A percentile compares a stretch with the other conserved stretches of the same genome.
phyloP scores from a whole-genome alignment of 1,284 basidiomycete species.

The Salmacisia buchloeana region DNA sequence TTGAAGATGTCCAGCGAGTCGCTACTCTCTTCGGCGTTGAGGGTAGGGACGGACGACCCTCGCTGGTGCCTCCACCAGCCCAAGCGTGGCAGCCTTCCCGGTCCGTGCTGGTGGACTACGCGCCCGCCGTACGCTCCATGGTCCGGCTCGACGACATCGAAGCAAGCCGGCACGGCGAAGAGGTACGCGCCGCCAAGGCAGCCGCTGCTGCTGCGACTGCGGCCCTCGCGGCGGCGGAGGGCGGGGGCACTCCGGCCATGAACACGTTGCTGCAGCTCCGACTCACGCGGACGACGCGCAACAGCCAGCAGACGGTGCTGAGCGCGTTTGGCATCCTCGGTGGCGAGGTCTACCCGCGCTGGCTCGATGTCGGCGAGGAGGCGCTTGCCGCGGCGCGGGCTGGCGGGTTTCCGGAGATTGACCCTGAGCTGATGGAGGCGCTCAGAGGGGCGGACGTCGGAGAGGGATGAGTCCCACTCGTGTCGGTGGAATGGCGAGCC shows the following conservation, averaged over 20 bases:
- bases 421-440: neutral
- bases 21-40: no score
- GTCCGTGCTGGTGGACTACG: conserved; percentile 62
- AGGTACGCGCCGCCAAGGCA: neutral
- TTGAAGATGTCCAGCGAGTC: no score
- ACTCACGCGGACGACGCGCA: neutral
- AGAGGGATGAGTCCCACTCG: neutral
- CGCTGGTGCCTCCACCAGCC: conserved; percentile 18
- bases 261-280: neutral
- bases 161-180: conserved; percentile 35
- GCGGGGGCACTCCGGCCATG: neutral
- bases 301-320: conserved; percentile 1
- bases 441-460: neutral
- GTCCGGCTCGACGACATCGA: conserved; percentile 63
- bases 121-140: conserved; percentile 66
- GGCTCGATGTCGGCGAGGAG: neutral
- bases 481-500: no score
- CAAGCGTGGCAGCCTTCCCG: no score
- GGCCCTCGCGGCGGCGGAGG: no score
- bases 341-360: neutral
- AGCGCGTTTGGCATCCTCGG: neutral
- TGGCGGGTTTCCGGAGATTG: neutral
- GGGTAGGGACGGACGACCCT: conserved; percentile 29
- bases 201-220: neutral
- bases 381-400: neutral